Base-by-base conservation (phyloP, 2,329 filamentous ascomycete genomes). In the Curvularia sp. region DNA sequence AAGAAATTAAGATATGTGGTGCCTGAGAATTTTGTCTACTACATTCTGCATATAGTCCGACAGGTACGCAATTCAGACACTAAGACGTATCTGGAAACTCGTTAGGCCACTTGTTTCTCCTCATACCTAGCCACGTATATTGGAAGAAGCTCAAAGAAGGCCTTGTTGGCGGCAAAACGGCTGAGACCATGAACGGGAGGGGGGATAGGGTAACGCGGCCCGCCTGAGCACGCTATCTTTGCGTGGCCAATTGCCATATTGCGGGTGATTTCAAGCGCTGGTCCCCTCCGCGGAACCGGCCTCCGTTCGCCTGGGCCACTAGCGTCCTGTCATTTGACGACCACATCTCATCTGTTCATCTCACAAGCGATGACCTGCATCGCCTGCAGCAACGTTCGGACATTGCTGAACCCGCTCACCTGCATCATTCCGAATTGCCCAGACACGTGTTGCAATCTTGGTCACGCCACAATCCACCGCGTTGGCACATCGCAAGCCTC, bases 211-310 rank as follows among this genome's bases (percentile, higher is more conserved):
- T 38, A 32, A 27, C 23, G 32, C 55, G 55, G 55, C 28, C 55
- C 51, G 55, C 38, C 15, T 49, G 28, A 43, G 48, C 27, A 53
- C 21, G 43, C 49, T 53, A 57, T 8, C 9, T 5, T 36, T 3
- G 10, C 23, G 32, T 19, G 46, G 42, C 25, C 39, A 50, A 55
- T n/a, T 51, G 47, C 39, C 25, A 45, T 21, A 25, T 18, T 19
- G 34, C 55, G 49, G 55, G 48, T 57, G 48, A 57, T 57, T 43
- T 23, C 13, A 54, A 21, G 50, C 49, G 21, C 28, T 28, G 49
- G n/a, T 30, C 39, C 12, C 13, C 19, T 45, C 50, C 50, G 43
- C 50, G 55, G 49, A 34, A 34, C 23, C 55, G 49, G 49, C 27
- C 36, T 23, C 36, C 27, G 18, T 25, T 53, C 49, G 47, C 47